phyloP scores from a whole-genome alignment of 441 rosid species.

The Populus hybrid region DNA sequence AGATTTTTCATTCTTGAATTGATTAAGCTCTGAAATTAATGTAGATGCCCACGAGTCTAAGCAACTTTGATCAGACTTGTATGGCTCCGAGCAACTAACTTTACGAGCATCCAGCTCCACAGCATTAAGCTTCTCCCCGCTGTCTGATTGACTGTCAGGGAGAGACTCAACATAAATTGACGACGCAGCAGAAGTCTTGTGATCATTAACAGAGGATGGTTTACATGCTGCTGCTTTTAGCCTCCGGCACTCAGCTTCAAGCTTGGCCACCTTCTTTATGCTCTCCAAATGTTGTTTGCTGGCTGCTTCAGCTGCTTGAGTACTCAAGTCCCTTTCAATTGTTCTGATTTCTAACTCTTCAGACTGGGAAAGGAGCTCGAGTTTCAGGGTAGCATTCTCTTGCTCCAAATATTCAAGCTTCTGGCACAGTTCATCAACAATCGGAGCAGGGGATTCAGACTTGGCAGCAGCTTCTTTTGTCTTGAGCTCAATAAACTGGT shows the following conservation, averaged over 20 bases:
- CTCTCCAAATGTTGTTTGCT: constrained; percentile 90
- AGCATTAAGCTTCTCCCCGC: constrained; percentile 48
- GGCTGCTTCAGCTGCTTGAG: constrained; percentile 85
- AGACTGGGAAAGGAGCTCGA: constrained; percentile 46
- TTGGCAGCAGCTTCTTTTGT: constrained; percentile 35
- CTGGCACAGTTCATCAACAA: constrained; percentile 31
- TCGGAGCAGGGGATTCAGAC: constrained; percentile 22
- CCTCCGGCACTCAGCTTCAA: constrained; percentile 85
- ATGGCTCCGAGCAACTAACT: constrained; percentile 27
- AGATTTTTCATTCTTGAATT: constrained; percentile 22
- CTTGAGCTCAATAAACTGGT: constrained; percentile 43
- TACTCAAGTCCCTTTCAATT: constrained; percentile 80
- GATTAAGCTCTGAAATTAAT: constrained; percentile 44
- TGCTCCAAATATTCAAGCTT: constrained; percentile 58
- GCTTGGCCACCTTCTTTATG: constrained; percentile 76
- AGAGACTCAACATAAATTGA: constrained; percentile 50
- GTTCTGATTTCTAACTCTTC: constrained; percentile 72
- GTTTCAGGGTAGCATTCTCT: constrained; percentile 56
- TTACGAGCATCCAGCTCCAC: constrained; percentile 40
- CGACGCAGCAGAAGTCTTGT: constrained; percentile 39
- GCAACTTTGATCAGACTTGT: constrained; percentile 34
- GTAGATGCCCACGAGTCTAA: constrained; percentile 62
- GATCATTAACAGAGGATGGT: constrained; percentile 39
- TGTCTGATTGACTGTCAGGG: constrained; percentile 72
- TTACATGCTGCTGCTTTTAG: constrained; percentile 48